Evolutionary conservation across 2,329 filamentous ascomycete genomes (phyloP), one percentile per base, ranked within the genome.

Genomic region (Colletotrichum spaethianum): DNA sequence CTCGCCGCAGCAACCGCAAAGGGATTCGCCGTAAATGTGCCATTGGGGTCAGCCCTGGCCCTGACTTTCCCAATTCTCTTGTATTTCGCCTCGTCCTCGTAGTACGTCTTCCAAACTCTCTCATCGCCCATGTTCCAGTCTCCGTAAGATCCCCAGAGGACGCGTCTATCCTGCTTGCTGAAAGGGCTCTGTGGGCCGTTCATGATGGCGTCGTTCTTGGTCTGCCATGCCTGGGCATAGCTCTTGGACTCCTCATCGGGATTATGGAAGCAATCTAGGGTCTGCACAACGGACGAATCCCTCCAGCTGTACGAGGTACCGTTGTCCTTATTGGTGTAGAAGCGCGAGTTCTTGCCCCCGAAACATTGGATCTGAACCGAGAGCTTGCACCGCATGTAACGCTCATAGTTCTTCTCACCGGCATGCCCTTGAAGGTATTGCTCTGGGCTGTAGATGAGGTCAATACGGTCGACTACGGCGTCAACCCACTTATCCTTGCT

Each of bases 261-360:
- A 14, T 79, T 78, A 55, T 87, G 82, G 75, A 87, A 87, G 64
- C 83, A 85, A 67, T 88, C 86, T 23, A 86, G 78, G 0, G 78
- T 80, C 44, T 78, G 78, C 7, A 78, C 75, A 7, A 86, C 74
- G 4, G 80, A 84, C 0, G 83, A 82, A 75, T 87, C 84, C 60
- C 86, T 80, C 83, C 84, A 87, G 75, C 83, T 86, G 74, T 83
- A 86, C 0, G 84, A 79, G 0, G 85, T 87, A 9, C 85, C 85
- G 61, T 87, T 87, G 53, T 78, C 76, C 6, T 77, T 79, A 71
- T 87, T 86, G 16, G 73, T 73, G 6, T 74, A 75, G 74, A 86
- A 85, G 69, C 77, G 78, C 8, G 85, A 86, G 63, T 84, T 76
- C 59, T 80, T 78, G 7, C 86, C 86, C 2, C 86, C 86, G 42